phyloP scores from a whole-genome alignment of 495 filamentous ascomycete species.

The Neurospora sp. region DNA sequence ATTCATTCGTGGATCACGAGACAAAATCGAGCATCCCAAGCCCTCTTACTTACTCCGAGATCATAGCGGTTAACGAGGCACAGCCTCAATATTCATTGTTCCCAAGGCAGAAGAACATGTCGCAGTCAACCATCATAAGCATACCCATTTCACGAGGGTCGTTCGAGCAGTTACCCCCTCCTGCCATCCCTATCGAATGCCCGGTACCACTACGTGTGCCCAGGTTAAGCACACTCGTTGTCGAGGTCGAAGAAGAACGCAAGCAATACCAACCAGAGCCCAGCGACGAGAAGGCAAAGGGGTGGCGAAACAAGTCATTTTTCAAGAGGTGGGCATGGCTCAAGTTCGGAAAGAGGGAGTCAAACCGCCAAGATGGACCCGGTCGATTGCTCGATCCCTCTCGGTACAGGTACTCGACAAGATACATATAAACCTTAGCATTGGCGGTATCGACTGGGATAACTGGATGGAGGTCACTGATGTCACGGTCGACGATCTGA shows the following conservation, averaged over 20 bases:
- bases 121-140: not conserved
- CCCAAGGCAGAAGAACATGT: not conserved
- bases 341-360: not conserved
- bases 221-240: not conserved
- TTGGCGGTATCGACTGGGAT: conserved; percentile 79
- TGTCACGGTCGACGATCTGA: conserved; percentile 79
- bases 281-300: not conserved
- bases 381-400: not conserved
- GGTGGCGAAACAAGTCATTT: not conserved
- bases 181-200: not conserved
- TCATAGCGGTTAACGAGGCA: not conserved
- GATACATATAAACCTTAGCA: conserved; percentile 35
- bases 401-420: conserved; percentile 21
- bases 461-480: conserved; percentile 92
- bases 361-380: not conserved
- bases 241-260: not conserved
- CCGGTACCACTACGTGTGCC: not conserved
- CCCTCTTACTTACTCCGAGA: not conserved
- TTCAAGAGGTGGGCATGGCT: not conserved
- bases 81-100: not conserved
- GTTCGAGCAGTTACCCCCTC: not conserved
- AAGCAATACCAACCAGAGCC: not conserved
- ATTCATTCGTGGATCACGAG: not conserved
- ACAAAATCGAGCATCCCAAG: not conserved
- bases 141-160: not conserved